Base-by-base conservation (phyloP, 345 rosid species). In the Eucalyptus rudis region DNA sequence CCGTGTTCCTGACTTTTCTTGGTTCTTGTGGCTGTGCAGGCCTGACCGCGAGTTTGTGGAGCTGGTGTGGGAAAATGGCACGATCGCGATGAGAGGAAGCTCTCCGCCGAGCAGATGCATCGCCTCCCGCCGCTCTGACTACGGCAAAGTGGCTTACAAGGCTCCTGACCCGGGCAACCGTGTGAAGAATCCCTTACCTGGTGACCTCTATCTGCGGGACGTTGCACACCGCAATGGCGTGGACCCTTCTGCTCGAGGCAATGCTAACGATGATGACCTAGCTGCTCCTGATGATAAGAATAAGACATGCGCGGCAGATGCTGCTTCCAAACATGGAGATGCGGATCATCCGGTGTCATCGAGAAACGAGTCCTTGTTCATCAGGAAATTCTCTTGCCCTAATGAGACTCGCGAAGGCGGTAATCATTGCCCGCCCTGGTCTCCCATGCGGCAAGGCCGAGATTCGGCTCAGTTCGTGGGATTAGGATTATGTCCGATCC, bases 41-140 rank as follows among this genome's bases (percentile, higher is more conserved):
- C 47, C 81, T n/a, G 89, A 89, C 83, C 90, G 87, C 87, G 94
- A 90, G 59, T 36, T 89, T 68, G 87, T 79, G 88, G 97, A 93
- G 86, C 90, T 91, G 51, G 86, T 88, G 40, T 90, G 93, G 93
- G 93, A 89, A 90, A 90, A 91, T 59, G 94, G 94, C 54, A 89
- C 86, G 87, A 56, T 92, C 88, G 62, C 43, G 4, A 29, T 40
- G 71, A 91, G 90, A 56, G 91, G 91, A 24, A 64, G 36, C 71
- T 51, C 49, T n/a, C 62, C 87, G 49, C 88, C 49, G 49, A 87
- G 51, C 81, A 88, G 62, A 49, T 52, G 80, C 50, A 66, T 76
- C 29, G 15, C 44, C 84, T 76, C 84, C 84, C 24, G 84, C 84
- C 29, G 47, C 47, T 76, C 47, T 43, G 29, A 22, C 27, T 9